phyloP scores from a whole-genome alignment of 805 yeast species.

The Myxozyma lipomycoides region DNA sequence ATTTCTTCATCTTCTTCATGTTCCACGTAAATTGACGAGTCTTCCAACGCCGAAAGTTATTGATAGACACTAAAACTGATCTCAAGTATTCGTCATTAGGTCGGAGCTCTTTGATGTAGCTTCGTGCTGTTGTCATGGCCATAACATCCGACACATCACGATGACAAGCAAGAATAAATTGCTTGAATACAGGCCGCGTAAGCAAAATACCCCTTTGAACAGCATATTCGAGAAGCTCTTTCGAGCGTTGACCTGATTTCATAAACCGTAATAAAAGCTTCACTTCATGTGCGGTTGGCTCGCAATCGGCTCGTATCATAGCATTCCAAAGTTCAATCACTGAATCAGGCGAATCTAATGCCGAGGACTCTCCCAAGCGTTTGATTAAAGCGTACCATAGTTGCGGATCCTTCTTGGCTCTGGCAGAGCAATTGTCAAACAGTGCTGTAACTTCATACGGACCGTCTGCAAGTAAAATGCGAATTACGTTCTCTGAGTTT shows the following conservation, averaged over 20 bases:
- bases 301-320: slow-evolving; percentile 2
- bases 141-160: slow-evolving; percentile 7
- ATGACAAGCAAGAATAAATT: slow-evolving; percentile 17
- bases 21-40: too few species aligned
- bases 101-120: neutral
- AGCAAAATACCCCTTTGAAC: neutral
- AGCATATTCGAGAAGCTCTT: slow-evolving; percentile 1
- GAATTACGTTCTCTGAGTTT: neutral
- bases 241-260: slow-evolving; percentile 4
- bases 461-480: slow-evolving; percentile 1
- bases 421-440: slow-evolving; percentile 7
- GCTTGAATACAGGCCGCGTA: slow-evolving; percentile 3
- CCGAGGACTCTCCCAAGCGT: neutral
- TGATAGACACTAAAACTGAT: neutral
- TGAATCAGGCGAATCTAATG: slow-evolving; percentile 4
- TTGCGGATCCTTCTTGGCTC: slow-evolving; percentile 5
- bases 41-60: slow-evolving; percentile 10
- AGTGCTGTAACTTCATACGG: slow-evolving; percentile 5
- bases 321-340: slow-evolving; percentile 9
- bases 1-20: too few species aligned
- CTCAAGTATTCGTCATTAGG: slow-evolving; percentile 2
- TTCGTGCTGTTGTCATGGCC: slow-evolving; percentile 17
- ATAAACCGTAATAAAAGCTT: slow-evolving; percentile 7
- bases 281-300: slow-evolving; percentile 7
- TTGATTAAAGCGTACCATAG: slow-evolving; percentile 15